phyloP scores from a whole-genome alignment of 208 protist species.

The Trichomonas vaginalis region DNA sequence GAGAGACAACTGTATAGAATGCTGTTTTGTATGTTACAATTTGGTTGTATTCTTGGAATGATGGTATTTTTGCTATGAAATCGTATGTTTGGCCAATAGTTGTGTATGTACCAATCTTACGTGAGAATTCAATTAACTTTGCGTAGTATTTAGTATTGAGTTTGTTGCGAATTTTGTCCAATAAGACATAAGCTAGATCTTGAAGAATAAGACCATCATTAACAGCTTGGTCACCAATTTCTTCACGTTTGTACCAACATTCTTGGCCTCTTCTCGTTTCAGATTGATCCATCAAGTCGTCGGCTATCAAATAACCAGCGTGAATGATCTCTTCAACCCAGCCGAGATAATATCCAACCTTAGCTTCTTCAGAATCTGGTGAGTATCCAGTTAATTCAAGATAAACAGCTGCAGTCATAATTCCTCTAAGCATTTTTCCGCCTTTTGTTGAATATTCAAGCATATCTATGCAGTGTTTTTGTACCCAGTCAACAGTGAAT shows the following conservation, averaged over 20 bases:
- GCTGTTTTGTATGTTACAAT: constrained; percentile 48
- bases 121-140: background rate
- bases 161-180: background rate
- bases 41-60: constrained; percentile 8
- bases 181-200: constrained; percentile 26
- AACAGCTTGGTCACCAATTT: constrained; percentile 30
- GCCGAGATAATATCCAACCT: background rate
- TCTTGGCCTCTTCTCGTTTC: constrained; percentile 41
- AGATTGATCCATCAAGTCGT: constrained; percentile 52
- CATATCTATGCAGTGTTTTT: background rate
- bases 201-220: constrained; percentile 46
- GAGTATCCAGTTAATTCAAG: background rate
- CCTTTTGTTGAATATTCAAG: background rate
- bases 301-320: constrained; percentile 45
- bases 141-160: background rate
- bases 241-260: constrained; percentile 39
- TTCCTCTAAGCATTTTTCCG: background rate
- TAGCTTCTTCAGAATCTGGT: background rate
- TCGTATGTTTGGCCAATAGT: constrained; percentile 5
- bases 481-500: background rate
- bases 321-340: constrained; percentile 24
- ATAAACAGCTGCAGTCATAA: background rate
- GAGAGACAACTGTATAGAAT: constrained; percentile 46
- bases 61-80: background rate
- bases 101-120: background rate